Evolutionary conservation across 805 yeast genomes (phyloP).

Genomic region (Cyberlindnera euphorbiae): DNA sequence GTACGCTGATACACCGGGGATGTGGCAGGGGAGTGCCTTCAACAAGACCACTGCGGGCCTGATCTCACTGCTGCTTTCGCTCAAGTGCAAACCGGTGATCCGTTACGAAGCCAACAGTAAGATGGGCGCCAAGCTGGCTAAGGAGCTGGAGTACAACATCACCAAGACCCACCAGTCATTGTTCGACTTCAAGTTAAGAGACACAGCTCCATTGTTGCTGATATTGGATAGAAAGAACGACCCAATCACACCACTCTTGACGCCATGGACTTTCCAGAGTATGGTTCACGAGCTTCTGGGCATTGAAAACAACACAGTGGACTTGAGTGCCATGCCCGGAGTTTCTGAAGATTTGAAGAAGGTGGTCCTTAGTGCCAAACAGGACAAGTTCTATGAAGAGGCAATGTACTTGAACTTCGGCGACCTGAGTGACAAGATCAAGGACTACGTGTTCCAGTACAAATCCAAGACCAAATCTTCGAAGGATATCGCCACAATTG

Average conservation of each 20-base stretch:
- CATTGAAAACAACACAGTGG: slow-evolving; percentile 75
- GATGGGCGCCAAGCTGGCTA: slow-evolving; percentile 62
- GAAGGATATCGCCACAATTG: slow-evolving; percentile 67
- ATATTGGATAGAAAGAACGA: slow-evolving; percentile 83
- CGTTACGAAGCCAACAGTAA: slow-evolving; percentile 70
- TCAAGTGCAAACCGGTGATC: slow-evolving; percentile 74
- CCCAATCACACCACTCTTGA: slow-evolving; percentile 86
- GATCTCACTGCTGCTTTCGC: slow-evolving; percentile 57
- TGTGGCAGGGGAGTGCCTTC: slow-evolving; percentile 45
- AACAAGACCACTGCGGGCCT: slow-evolving; percentile 39
- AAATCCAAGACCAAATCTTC: slow-evolving; percentile 74
- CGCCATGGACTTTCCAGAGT: slow-evolving; percentile 98
- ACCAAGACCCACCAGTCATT: slow-evolving; percentile 50
- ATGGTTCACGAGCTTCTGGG: slow-evolving; percentile 94
- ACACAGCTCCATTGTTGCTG: slow-evolving; percentile 67
- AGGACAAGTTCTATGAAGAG: slow-evolving; percentile 73
- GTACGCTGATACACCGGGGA: slow-evolving; percentile 33
- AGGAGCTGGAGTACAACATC: slow-evolving; percentile 55
- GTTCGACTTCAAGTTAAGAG: slow-evolving; percentile 62
- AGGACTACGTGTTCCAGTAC: slow-evolving; percentile 77
- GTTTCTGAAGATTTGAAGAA: slow-evolving; percentile 55
- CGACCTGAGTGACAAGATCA: slow-evolving; percentile 84
- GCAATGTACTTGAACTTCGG: slow-evolving; percentile 91
- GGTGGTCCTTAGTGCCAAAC: slow-evolving; percentile 60
- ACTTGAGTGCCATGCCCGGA: slow-evolving; percentile 51